Percentiles rank a stretch among this genome's conserved stretches.
These are phyloP conservation scores for Zymoseptoria pseudotritici DNA, from an alignment of 2,329 filamentous ascomycete species.

Conservation along the genomic window DNA sequence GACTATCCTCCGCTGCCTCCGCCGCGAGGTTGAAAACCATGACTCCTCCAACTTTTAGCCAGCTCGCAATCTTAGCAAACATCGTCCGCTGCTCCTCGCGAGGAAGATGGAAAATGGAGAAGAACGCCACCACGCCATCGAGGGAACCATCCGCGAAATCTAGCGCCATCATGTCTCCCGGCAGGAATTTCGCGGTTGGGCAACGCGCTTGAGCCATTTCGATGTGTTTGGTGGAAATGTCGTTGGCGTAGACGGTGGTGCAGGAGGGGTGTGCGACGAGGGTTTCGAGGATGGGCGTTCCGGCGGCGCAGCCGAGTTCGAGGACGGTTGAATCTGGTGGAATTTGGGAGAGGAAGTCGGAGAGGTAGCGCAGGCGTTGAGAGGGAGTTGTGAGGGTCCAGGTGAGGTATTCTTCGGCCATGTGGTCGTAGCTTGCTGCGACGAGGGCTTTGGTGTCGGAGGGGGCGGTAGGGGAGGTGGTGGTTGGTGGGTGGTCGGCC, in stretches of 20 bases:
- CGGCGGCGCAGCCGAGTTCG: constrained; percentile 36
- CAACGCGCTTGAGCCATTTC: constrained; percentile 14
- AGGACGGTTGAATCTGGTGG: constrained; percentile 19
- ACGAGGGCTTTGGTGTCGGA: constrained; percentile 1
- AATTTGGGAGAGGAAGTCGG: neutral
- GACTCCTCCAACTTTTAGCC: constrained; percentile 12
- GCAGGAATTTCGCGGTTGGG: constrained; percentile 1
- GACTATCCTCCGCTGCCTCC: constrained; percentile 9
- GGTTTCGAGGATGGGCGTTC: constrained; percentile 24
- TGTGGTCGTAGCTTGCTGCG: constrained; percentile 2
- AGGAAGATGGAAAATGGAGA: constrained; percentile 15
- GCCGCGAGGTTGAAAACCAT: constrained; percentile 10
- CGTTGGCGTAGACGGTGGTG: constrained; percentile 12
- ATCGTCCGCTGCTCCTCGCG: constrained; percentile 11
- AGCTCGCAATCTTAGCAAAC: constrained; percentile 6
- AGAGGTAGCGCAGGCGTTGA: neutral
- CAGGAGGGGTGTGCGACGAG: constrained; percentile 10
- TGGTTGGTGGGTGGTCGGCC: too few relatives aligned
- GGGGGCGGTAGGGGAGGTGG: neutral
- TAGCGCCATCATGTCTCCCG: constrained; percentile 15
- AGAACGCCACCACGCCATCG: constrained; percentile 12
- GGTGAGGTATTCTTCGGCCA: constrained; percentile 1
- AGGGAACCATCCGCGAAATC: constrained; percentile 7
- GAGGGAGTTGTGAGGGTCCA: neutral
- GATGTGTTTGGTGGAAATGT: constrained; percentile 13